These are phyloP conservation scores for Dispira simplex DNA, from an alignment of 192 early-diverging fungal species.

Conservation along the genomic window DNA sequence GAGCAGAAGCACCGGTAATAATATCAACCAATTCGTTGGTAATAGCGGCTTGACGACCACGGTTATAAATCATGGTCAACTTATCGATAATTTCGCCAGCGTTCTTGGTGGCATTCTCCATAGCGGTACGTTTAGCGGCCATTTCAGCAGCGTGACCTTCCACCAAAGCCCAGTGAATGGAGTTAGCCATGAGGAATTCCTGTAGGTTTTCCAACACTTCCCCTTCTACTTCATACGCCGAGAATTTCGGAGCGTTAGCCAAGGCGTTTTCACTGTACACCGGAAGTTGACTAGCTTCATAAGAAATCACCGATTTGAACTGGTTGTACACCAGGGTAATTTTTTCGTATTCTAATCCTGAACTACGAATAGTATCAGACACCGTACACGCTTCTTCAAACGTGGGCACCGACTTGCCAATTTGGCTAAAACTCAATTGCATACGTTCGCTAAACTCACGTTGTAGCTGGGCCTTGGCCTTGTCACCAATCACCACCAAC, in stretches of 20 bases:
- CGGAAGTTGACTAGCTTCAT: constrained; percentile 57
- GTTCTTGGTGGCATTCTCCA: constrained; percentile 99
- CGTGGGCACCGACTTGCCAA: constrained; percentile 76
- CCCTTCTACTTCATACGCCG: constrained; percentile 85
- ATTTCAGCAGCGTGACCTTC: constrained; percentile 96
- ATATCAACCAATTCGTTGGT: constrained; percentile 98
- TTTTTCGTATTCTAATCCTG: constrained; percentile 47
- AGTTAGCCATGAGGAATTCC: constrained; percentile 91
- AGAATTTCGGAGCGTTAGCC: constrained; percentile 63
- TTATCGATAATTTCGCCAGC: constrained; percentile 96
- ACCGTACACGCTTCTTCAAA: constrained; percentile 77
- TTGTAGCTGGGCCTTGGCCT: constrained; percentile 81
- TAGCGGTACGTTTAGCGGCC: constrained; percentile 91
- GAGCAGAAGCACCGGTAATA: constrained; percentile 90
- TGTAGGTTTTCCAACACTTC: constrained; percentile 74
- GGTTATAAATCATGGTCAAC: constrained; percentile 93
- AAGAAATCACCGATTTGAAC: constrained; percentile 89
- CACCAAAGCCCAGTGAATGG: constrained; percentile 86
- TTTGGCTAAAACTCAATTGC: constrained; percentile 75
- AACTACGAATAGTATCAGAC: constrained; percentile 56
- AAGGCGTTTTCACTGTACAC: constrained; percentile 51
- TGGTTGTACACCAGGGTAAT: constrained; percentile 82
- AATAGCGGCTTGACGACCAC: constrained; percentile 92
- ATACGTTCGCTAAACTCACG: constrained; percentile 66
- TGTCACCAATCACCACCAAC: constrained; percentile 76